A percentile compares a stretch with the other conserved stretches of the same genome.
These are phyloP conservation scores for Cryptococcus sp. DNA, from an alignment of 1,284 basidiomycete genomes.

Conservation along the genomic window DNA sequence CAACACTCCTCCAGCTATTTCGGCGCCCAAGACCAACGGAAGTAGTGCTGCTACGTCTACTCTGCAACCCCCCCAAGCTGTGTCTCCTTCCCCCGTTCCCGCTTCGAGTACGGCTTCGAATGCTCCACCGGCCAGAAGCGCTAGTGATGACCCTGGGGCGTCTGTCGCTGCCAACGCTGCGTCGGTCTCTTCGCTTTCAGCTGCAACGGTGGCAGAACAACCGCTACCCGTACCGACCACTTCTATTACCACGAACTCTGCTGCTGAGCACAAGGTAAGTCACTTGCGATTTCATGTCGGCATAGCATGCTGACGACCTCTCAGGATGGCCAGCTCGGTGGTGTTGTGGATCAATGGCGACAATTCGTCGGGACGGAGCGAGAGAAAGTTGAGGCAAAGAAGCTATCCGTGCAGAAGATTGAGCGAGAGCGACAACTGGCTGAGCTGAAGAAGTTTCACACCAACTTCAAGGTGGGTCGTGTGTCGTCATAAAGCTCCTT, in stretches of 20 bases:
- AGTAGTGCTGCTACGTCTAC: conserved; percentile 13
- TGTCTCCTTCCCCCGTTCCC: conserved; percentile 6
- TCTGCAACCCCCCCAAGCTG: conserved; percentile 10
- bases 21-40: conserved; percentile 22
- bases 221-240: too few species aligned
- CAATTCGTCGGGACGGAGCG: conserved; percentile 88
- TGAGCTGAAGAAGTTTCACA: conserved; percentile 87
- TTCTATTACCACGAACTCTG: too few species aligned
- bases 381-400: conserved; percentile 83
- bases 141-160: conserved; percentile 18
- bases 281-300: neutral
- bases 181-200: conserved; percentile 9
- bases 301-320: neutral
- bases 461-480: conserved; percentile 78
- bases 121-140: conserved; percentile 19
- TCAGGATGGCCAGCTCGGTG: conserved; percentile 28
- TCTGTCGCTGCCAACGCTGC: conserved; percentile 5
- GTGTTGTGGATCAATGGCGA: conserved; percentile 62
- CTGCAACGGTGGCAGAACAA: neutral
- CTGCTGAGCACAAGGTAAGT: neutral
- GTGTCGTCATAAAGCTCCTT: neutral
- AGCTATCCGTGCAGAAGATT: conserved; percentile 82
- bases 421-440: conserved; percentile 66
- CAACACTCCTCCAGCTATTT: conserved; percentile 6
- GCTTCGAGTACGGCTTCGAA: conserved; percentile 2